phyloP scores from a whole-genome alignment of 1,284 basidiomycete species.

The Coriolopsis trogii region DNA sequence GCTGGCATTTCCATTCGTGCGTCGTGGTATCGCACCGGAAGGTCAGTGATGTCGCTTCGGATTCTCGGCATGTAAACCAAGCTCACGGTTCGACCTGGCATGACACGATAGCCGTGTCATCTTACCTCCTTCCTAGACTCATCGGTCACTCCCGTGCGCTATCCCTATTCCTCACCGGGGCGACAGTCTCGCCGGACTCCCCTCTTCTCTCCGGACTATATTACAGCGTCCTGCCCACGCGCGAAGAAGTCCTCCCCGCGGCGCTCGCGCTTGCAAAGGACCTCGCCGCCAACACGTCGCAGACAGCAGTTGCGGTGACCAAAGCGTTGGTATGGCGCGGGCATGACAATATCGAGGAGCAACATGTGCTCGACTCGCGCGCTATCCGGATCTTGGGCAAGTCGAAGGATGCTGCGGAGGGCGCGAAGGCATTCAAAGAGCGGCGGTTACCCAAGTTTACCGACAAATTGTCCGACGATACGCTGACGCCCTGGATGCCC shows the following conservation, averaged over 20 bases:
- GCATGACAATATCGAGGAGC: conserved; percentile 52
- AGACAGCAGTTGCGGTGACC: conserved; percentile 50
- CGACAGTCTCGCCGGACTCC: conserved; percentile 46
- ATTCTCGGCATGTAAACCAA: too few species aligned
- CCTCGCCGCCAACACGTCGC: conserved; percentile 52
- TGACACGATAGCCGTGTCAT: conserved; percentile 46
- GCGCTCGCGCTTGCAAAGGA: conserved; percentile 55
- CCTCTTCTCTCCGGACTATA: conserved; percentile 48
- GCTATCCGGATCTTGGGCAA: conserved; percentile 44
- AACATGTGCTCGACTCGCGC: conserved; percentile 55
- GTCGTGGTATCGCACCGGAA: conserved; percentile 56
- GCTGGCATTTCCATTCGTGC: conserved; percentile 55
- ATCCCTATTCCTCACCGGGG: conserved; percentile 53
- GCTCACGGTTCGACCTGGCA: too few species aligned
- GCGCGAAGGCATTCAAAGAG: conserved; percentile 51
- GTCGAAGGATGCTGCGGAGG: conserved; percentile 49
- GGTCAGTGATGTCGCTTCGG: too few species aligned
- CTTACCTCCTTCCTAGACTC: conserved; percentile 55
- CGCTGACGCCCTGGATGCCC: conserved; percentile 45
- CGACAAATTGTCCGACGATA: conserved; percentile 44
- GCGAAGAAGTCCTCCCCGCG: conserved; percentile 54
- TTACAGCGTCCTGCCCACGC: conserved; percentile 47
- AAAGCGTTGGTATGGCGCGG: conserved; percentile 56
- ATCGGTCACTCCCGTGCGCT: conserved; percentile 53
- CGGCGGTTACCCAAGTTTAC: conserved; percentile 46